A percentile compares a stretch with the other conserved stretches of the same genome.
Conservation (phyloP, 495 filamentous ascomycete genomes). For the Xylaria acuta region DNA sequence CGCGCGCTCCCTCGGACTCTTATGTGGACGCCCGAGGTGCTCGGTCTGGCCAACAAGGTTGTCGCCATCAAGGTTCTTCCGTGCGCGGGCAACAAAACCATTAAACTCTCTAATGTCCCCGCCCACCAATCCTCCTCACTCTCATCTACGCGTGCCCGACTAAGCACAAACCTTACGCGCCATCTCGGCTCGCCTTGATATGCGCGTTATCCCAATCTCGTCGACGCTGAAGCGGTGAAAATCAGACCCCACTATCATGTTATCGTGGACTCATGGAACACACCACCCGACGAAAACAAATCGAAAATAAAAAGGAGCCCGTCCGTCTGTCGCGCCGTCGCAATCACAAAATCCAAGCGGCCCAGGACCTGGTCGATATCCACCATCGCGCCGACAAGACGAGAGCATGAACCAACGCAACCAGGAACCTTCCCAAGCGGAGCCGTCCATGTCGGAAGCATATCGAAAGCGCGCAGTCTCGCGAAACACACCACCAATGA, state of each 20-base stretch:
- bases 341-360: neutral
- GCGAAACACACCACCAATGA: constrained; percentile 9
- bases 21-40: neutral
- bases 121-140: neutral
- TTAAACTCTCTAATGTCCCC: neutral
- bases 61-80: constrained; percentile 1
- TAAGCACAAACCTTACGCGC: neutral
- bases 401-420: neutral
- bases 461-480: neutral
- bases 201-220: neutral
- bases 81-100: neutral
- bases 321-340: neutral
- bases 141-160: neutral
- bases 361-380: constrained; percentile 3
- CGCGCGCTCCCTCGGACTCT: neutral
- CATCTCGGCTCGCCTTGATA: neutral
- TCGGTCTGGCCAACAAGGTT: neutral
- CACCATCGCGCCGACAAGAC: neutral
- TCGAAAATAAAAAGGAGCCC: constrained; percentile 13
- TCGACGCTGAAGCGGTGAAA: constrained; percentile 1
- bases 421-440: neutral
- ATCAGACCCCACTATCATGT: constrained; percentile 7
- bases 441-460: neutral
- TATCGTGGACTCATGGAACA: constrained; percentile 13
- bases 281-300: constrained; percentile 11